A percentile compares a stretch with the other conserved stretches of the same genome.
phyloP scores from a whole-genome alignment of 1,284 basidiomycete genomes.

The Cystobasidium slooffiae region DNA sequence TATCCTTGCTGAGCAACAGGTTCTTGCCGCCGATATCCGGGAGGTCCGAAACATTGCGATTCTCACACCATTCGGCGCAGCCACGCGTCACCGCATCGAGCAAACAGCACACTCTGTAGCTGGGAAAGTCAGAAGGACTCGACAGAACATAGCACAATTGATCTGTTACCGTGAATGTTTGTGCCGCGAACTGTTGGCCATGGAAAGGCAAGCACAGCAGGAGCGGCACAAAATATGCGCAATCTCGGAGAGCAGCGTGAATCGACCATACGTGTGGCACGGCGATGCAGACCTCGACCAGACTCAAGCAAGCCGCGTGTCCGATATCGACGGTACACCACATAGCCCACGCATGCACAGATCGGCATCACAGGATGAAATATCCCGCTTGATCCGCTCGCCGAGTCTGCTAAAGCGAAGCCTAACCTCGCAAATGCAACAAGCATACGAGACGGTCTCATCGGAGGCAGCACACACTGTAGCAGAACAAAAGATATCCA shows the following conservation, averaged over 20 bases:
- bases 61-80: conserved; percentile 81
- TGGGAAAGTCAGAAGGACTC: conserved; percentile 65
- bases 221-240: neutral
- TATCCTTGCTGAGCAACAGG: conserved; percentile 65
- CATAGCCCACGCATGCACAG: neutral
- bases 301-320: neutral
- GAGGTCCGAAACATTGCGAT: conserved; percentile 80
- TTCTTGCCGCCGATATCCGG: conserved; percentile 73
- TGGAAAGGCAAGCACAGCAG: conserved; percentile 63
- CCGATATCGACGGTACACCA: neutral
- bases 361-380: conserved; percentile 34
- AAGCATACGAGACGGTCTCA: neutral
- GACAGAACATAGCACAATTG: conserved; percentile 65
- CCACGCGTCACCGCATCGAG: conserved; percentile 76
- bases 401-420: conserved; percentile 26
- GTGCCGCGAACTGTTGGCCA: conserved; percentile 71
- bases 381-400: conserved; percentile 17
- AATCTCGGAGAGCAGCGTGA: too few species aligned
- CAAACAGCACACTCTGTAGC: conserved; percentile 68
- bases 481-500: too few species aligned
- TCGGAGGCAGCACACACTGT: too few species aligned
- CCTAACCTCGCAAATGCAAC: conserved; percentile 10
- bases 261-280: too few species aligned
- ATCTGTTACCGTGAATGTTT: conserved; percentile 76
- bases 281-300: neutral